phyloP scores from a whole-genome alignment of 495 filamentous ascomycete genomes.

The Neurospora sp. region DNA sequence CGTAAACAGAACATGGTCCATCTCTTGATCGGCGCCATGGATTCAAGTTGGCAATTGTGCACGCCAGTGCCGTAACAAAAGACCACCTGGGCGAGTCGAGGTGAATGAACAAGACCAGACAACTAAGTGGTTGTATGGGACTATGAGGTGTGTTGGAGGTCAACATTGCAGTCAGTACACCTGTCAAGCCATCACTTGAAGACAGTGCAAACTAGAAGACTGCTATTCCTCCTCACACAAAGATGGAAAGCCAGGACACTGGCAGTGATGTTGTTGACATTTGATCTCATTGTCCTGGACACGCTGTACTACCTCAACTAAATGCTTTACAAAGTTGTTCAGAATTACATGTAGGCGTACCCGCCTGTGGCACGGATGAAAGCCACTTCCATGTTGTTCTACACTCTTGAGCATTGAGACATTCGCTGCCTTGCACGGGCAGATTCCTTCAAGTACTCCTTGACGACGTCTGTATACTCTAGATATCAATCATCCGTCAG shows the following conservation, averaged over 20 bases:
- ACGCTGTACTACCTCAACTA: neutral
- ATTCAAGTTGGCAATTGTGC: too few relatives aligned
- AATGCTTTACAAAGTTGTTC: neutral
- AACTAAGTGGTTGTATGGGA: neutral
- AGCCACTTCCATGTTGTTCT: neutral
- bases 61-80: neutral
- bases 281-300: neutral
- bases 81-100: too few relatives aligned
- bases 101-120: neutral
- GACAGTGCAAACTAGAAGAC: neutral
- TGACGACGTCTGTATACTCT: neutral
- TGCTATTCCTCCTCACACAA: neutral
- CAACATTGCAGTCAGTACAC: neutral
- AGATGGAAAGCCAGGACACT: neutral
- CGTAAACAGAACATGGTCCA: too few relatives aligned
- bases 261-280: neutral
- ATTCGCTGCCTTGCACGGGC: neutral
- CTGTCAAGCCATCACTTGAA: neutral
- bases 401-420: neutral
- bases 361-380: neutral
- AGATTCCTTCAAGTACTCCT: neutral
- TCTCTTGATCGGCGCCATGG: too few relatives aligned
- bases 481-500: conserved; percentile 1
- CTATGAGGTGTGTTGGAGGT: neutral
- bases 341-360: neutral